Evolutionary conservation across 2,329 filamentous ascomycete species (phyloP).

Genomic region (Pochonia chlamydosporia): DNA sequence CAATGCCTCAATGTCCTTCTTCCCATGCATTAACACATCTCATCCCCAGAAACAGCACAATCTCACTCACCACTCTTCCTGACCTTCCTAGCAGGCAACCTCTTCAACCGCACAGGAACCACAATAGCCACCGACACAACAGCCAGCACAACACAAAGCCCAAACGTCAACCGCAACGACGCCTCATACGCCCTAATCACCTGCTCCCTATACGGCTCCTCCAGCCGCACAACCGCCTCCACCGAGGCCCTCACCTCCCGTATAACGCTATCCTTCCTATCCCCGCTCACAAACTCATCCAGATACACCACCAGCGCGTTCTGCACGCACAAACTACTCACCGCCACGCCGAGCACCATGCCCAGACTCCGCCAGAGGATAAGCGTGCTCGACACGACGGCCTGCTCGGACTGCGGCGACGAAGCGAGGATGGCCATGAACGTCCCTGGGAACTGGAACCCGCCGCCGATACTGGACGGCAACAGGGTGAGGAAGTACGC

Average conservation of each 20-base stretch:
- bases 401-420: constrained; percentile 55
- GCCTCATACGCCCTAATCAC: constrained; percentile 50
- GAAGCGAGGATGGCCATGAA: constrained; percentile 59
- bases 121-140: constrained; percentile 42
- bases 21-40: too few relatives aligned
- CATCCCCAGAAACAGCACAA: too few relatives aligned
- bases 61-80: not conserved
- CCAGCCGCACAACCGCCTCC: constrained; percentile 42
- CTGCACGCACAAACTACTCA: constrained; percentile 67
- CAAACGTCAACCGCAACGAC: constrained; percentile 42
- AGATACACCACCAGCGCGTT: constrained; percentile 61
- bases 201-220: constrained; percentile 42
- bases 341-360: constrained; percentile 66
- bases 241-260: constrained; percentile 47
- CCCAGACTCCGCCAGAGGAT: constrained; percentile 68
- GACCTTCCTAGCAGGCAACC: constrained; percentile 37
- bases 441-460: constrained; percentile 59
- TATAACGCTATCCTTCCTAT: constrained; percentile 51
- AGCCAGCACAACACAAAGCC: constrained; percentile 39
- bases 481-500: constrained; percentile 52
- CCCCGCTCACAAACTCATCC: constrained; percentile 49
- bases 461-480: constrained; percentile 51
- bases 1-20: too few relatives aligned
- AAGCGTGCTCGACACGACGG: constrained; percentile 64
- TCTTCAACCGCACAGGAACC: constrained; percentile 47